These are phyloP conservation scores for Phytophthora pistaciae DNA, from an alignment of 352 stramenopile species.

Conservation along the genomic window DNA sequence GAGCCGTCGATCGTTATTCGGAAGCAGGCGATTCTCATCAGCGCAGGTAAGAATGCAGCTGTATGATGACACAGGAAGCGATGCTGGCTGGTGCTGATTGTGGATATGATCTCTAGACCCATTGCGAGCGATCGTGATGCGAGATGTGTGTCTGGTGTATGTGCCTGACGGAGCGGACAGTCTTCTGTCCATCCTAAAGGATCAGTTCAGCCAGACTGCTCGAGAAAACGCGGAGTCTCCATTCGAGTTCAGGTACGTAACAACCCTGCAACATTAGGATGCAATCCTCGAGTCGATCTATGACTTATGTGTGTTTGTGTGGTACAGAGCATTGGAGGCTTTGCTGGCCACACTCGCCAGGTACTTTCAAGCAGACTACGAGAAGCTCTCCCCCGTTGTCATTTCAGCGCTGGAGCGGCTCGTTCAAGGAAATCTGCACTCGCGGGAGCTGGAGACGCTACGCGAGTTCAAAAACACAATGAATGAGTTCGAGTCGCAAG, in stretches of 20 bases:
- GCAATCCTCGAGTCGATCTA: neutral
- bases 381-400: conserved; percentile 54
- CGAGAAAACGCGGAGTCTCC: conserved; percentile 60
- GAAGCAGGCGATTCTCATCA: conserved; percentile 84
- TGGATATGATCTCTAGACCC: conserved; percentile 46
- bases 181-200: conserved; percentile 69
- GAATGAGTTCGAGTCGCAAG: conserved; percentile 77
- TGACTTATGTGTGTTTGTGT: neutral
- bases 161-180: conserved; percentile 65
- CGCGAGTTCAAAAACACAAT: conserved; percentile 78
- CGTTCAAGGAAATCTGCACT: conserved; percentile 52
- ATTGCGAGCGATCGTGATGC: conserved; percentile 80
- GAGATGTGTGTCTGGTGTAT: conserved; percentile 69
- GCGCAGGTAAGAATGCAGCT: conserved; percentile 47
- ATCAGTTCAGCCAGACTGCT: conserved; percentile 64
- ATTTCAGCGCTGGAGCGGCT: conserved; percentile 59
- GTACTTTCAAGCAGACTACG: conserved; percentile 67
- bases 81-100: conserved; percentile 5
- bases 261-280: neutral
- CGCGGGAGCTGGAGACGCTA: conserved; percentile 67
- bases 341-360: conserved; percentile 63
- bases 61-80: neutral
- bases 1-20: conserved; percentile 80
- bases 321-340: conserved; percentile 57
- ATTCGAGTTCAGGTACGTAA: conserved; percentile 76